phyloP scores from a whole-genome alignment of 2,329 filamentous ascomycete genomes.

The Cladorrhinum sp. region DNA sequence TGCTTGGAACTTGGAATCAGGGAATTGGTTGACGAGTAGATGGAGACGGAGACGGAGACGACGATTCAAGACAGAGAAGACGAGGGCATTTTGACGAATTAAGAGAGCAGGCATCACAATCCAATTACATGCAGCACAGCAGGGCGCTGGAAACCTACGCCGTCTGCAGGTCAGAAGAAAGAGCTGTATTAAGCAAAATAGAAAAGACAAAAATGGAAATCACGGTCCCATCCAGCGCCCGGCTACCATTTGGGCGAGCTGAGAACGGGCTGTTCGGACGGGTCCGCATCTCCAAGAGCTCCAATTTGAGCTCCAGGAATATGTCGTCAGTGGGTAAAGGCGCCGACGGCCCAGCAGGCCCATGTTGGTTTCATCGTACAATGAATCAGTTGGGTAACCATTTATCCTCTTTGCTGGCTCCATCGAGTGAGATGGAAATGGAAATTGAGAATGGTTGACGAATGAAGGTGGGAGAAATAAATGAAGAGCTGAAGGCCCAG shows the following conservation, averaged over 20 bases:
- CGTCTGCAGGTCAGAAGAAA: constrained; percentile 11
- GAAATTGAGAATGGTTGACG: background rate
- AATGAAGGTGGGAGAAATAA: background rate
- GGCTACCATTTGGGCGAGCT: background rate
- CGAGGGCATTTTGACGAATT: background rate
- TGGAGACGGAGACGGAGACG: background rate
- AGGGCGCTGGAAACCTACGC: constrained; percentile 18
- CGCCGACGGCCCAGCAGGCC: constrained; percentile 10
- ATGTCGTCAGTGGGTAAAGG: constrained; percentile 15
- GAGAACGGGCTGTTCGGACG: background rate
- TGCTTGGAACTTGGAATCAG: background rate
- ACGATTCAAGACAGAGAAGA: background rate
- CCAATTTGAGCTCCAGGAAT: constrained; percentile 5
- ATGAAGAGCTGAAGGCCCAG: too few relatives aligned
- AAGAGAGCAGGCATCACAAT: background rate
- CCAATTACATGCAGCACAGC: too few relatives aligned
- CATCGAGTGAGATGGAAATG: background rate
- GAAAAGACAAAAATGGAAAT: constrained; percentile 9
- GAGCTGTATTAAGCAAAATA: background rate
- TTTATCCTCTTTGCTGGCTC: background rate
- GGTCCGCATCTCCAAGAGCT: background rate
- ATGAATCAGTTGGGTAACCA: background rate
- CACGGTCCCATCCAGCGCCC: background rate
- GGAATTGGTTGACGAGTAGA: background rate
- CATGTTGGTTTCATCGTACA: background rate